Conservation (phyloP, 2,329 filamentous ascomycete genomes). For the Cercospora sesami region DNA sequence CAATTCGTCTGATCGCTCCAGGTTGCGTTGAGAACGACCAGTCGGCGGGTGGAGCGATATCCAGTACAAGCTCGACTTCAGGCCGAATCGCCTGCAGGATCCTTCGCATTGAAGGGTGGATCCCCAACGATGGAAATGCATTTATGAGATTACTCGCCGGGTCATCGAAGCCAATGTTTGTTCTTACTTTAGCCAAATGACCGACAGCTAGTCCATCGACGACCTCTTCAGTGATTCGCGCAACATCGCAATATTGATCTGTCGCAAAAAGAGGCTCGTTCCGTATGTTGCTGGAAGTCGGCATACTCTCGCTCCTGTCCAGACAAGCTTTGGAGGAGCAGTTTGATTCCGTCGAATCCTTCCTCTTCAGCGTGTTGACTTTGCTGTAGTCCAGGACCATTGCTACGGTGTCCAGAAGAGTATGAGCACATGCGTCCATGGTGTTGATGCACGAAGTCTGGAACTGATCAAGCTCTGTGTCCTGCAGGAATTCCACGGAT, state of each 20-base stretch:
- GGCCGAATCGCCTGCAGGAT: constrained; percentile 24
- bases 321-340: constrained; percentile 16
- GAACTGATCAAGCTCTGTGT: constrained; percentile 38
- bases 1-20: constrained; percentile 47
- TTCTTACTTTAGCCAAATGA: constrained; percentile 20
- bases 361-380: constrained; percentile 20
- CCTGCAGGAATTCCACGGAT: constrained; percentile 49
- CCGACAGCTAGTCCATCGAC: constrained; percentile 24
- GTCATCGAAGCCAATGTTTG: constrained; percentile 25
- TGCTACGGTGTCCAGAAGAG: constrained; percentile 24
- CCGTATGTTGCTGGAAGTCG: constrained; percentile 11
- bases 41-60: constrained; percentile 36
- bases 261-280: constrained; percentile 24
- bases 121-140: neutral
- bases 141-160: constrained; percentile 4
- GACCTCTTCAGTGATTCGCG: constrained; percentile 25
- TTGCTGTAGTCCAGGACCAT: constrained; percentile 30
- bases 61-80: constrained; percentile 41
- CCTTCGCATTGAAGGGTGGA: constrained; percentile 15
- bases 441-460: constrained; percentile 29
- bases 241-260: constrained; percentile 25
- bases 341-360: constrained; percentile 8
- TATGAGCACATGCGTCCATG: constrained; percentile 29
- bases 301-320: constrained; percentile 14
- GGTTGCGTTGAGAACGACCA: constrained; percentile 28